Conservation (phyloP, 306 rosid genomes). For the Fragaria ananassa region DNA sequence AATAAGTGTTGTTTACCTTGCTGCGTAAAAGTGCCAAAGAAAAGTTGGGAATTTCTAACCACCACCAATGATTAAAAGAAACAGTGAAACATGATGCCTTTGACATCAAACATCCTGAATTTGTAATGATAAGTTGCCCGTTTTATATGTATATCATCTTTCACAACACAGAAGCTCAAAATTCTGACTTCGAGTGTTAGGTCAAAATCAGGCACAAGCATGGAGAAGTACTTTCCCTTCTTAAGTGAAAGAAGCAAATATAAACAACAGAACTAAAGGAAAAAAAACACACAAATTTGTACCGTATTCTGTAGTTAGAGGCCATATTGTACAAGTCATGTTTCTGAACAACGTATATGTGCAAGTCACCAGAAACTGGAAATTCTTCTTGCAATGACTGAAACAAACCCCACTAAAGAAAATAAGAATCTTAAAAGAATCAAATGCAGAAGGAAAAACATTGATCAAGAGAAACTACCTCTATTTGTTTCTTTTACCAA, state of each 20-base stretch:
- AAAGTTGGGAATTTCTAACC: not conserved
- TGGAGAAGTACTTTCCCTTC: not conserved
- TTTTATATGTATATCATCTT: not conserved
- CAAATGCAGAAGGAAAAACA: not conserved
- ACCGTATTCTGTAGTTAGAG: conserved; percentile 11
- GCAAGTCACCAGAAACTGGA: not conserved
- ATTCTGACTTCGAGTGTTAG: not conserved
- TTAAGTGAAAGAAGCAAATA: not conserved
- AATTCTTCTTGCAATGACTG: conserved; percentile 4
- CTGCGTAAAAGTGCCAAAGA: not conserved
- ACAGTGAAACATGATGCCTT: not conserved
- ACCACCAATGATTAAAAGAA: not conserved
- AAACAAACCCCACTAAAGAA: not conserved
- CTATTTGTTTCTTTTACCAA: not conserved
- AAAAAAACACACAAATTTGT: not conserved
- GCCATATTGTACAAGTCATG: conserved; percentile 7
- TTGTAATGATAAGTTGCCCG: not conserved
- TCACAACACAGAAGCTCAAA: not conserved
- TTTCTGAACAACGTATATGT: not conserved
- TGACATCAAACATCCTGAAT: not conserved
- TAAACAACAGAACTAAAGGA: not conserved
- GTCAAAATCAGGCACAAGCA: not conserved
- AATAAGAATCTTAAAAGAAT: not conserved
- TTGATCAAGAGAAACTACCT: not conserved
- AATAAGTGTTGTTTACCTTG: not conserved